Percentiles rank a stretch among this genome's conserved stretches.
Evolutionary conservation across 768 basidiomycete genomes (phyloP).

Genomic region (Hygrophorus pudorinus): DNA sequence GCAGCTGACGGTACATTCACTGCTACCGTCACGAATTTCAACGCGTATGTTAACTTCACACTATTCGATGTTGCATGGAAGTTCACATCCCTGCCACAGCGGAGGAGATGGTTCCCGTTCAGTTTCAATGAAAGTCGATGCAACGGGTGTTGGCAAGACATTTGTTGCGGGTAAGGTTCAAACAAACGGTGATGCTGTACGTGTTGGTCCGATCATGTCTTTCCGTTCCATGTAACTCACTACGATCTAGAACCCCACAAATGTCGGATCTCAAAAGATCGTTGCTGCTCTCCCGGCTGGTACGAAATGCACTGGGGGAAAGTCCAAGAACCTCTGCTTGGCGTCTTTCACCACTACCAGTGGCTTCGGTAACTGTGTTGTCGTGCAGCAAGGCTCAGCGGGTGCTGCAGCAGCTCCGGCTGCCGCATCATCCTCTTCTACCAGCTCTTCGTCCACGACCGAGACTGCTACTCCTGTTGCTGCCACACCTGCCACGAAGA

Average conservation of each 20-base stretch:
- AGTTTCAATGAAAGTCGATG: slow-evolving; percentile 36
- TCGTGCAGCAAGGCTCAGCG: slow-evolving; percentile 35
- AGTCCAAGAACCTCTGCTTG: slow-evolving; percentile 34
- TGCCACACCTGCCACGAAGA: too few relatives aligned
- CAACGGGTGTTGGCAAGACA: slow-evolving; percentile 30
- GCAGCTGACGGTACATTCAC: slow-evolving; percentile 32
- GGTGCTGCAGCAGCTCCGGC: too few relatives aligned
- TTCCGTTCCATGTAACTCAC: neutral
- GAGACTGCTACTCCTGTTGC: too few relatives aligned
- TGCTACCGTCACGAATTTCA: slow-evolving; percentile 34
- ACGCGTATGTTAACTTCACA: slow-evolving; percentile 25
- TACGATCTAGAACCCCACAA: slow-evolving; percentile 26
- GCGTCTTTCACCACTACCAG: slow-evolving; percentile 39
- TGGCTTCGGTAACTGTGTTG: slow-evolving; percentile 47
- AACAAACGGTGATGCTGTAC: slow-evolving; percentile 38
- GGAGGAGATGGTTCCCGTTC: slow-evolving; percentile 38
- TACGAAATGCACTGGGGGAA: slow-evolving; percentile 42
- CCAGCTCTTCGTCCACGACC: too few relatives aligned
- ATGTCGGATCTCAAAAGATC: slow-evolving; percentile 28
- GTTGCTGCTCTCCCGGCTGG: slow-evolving; percentile 35
- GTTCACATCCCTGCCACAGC: slow-evolving; percentile 13
- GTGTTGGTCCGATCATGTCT: slow-evolving; percentile 8
- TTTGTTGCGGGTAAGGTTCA: slow-evolving; percentile 29
- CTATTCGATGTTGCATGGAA: neutral
- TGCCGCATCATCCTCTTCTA: too few relatives aligned